A percentile compares a stretch with the other conserved stretches of the same genome.
phyloP scores from a whole-genome alignment of 2,329 filamentous ascomycete genomes.

The Colletotrichum viniferum region DNA sequence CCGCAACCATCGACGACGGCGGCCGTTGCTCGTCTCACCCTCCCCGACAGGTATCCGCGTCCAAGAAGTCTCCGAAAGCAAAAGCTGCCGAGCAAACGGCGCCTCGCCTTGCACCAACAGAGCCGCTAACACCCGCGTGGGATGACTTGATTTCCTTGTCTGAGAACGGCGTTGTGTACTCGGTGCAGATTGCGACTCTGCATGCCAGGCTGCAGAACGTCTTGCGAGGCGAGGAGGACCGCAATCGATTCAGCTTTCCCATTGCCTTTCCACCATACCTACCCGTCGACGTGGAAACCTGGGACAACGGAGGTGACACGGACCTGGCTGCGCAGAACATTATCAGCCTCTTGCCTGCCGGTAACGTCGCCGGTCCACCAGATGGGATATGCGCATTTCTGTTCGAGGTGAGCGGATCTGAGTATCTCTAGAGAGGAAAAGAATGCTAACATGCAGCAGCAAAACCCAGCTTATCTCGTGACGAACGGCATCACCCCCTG shows the following conservation, averaged over 20 bases:
- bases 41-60: slow-evolving; percentile 47
- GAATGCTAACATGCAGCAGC: slow-evolving; percentile 33
- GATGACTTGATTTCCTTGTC: slow-evolving; percentile 49
- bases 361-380: slow-evolving; percentile 31
- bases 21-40: slow-evolving; percentile 64
- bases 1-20: slow-evolving; percentile 58
- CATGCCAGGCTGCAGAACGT: slow-evolving; percentile 45
- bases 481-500: slow-evolving; percentile 36
- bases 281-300: slow-evolving; percentile 40
- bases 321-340: slow-evolving; percentile 49
- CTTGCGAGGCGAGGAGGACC: slow-evolving; percentile 27
- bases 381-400: slow-evolving; percentile 55
- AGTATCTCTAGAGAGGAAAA: background rate
- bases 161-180: slow-evolving; percentile 38
- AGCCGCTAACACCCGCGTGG: slow-evolving; percentile 56
- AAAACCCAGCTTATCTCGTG: slow-evolving; percentile 45
- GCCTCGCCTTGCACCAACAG: slow-evolving; percentile 35
- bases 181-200: slow-evolving; percentile 49
- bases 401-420: slow-evolving; percentile 50
- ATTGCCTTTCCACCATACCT: slow-evolving; percentile 45
- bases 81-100: slow-evolving; percentile 27
- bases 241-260: slow-evolving; percentile 30
- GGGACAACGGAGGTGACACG: slow-evolving; percentile 39
- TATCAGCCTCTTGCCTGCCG: slow-evolving; percentile 39
- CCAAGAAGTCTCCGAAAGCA: slow-evolving; percentile 34